Evolutionary conservation across 148 eudicot species (phyloP).

Genomic region (Tetragonia tetragonoides): DNA sequence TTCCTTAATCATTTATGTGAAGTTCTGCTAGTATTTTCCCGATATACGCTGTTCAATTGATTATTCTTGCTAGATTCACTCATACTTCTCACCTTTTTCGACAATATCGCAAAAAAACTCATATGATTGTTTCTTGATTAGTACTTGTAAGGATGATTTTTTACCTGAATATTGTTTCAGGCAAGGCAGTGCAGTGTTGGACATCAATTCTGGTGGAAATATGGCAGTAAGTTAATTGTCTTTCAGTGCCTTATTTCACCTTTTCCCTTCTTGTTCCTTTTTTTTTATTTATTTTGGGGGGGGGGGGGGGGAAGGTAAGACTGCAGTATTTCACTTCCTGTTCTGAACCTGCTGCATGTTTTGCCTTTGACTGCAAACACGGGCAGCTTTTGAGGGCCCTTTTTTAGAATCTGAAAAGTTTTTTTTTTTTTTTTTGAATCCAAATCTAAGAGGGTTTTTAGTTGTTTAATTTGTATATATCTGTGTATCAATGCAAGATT

Average conservation of each 20-base stretch:
- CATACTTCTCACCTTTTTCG: neutral
- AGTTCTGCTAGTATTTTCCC: neutral
- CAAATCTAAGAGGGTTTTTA: too few species aligned
- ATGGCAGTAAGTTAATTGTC: slow-evolving; percentile 67
- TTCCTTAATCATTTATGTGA: neutral
- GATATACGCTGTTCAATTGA: neutral
- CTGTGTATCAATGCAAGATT: too few species aligned
- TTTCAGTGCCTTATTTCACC: neutral
- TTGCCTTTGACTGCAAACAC: neutral
- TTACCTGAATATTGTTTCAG: slow-evolving; percentile 35
- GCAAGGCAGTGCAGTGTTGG: slow-evolving; percentile 95
- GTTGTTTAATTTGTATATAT: too few species aligned
- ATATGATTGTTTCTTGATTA: neutral
- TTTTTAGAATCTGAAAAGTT: too few species aligned
- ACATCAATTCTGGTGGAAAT: slow-evolving; percentile 78
- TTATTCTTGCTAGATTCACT: neutral
- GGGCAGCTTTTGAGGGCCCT: neutral
- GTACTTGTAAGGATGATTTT: neutral
- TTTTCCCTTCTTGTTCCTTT: too few species aligned
- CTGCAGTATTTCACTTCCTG: neutral
- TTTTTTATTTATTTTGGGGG: neutral
- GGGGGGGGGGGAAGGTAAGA: too few species aligned
- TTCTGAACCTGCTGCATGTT: neutral
- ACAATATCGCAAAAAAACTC: neutral
- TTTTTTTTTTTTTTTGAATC: too few species aligned